Percentiles rank a stretch among this genome's conserved stretches.
These are phyloP conservation scores for Picochlorum sp. DNA, from an alignment of 139 green algal species.

Conservation along the genomic window DNA sequence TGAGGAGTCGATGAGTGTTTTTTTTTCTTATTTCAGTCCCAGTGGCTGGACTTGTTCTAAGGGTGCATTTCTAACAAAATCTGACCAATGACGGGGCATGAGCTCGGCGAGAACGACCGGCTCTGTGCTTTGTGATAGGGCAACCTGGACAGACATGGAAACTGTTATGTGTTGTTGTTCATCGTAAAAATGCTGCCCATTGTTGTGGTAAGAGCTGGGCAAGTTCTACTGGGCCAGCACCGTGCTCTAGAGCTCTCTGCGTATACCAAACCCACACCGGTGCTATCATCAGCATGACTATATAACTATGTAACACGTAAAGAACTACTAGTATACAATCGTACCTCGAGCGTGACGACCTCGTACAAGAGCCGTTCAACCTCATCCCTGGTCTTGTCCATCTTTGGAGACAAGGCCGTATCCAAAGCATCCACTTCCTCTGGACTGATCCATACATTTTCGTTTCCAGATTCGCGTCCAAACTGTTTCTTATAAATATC, in stretches of 20 bases:
- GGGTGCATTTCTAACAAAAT: conserved; percentile 75
- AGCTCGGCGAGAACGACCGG: conserved; percentile 66
- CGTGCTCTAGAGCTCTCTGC: conserved; percentile 37
- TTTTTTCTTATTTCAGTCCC: conserved; percentile 14
- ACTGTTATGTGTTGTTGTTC: background rate
- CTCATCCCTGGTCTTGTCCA: conserved; percentile 51
- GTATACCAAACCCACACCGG: background rate
- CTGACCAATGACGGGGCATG: conserved; percentile 72
- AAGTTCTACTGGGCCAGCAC: conserved; percentile 52
- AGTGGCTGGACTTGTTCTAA: conserved; percentile 51
- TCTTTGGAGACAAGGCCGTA: conserved; percentile 63
- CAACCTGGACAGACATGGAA: conserved; percentile 40
- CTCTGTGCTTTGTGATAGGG: conserved; percentile 41
- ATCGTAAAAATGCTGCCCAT: conserved; percentile 78
- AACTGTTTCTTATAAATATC: background rate
- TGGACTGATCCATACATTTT: conserved; percentile 68
- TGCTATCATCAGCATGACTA: background rate
- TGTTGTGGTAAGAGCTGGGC: conserved; percentile 72
- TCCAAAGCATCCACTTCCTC: conserved; percentile 65
- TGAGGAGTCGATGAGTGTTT: background rate
- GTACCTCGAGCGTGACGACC: conserved; percentile 56
- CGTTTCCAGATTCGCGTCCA: background rate
- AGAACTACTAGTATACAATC: background rate
- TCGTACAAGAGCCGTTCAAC: conserved; percentile 72
- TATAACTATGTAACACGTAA: background rate